Evolutionary conservation across 352 stramenopile species (phyloP), one percentile per base, ranked within the genome.

Genomic region (Phytophthora capsici): DNA sequence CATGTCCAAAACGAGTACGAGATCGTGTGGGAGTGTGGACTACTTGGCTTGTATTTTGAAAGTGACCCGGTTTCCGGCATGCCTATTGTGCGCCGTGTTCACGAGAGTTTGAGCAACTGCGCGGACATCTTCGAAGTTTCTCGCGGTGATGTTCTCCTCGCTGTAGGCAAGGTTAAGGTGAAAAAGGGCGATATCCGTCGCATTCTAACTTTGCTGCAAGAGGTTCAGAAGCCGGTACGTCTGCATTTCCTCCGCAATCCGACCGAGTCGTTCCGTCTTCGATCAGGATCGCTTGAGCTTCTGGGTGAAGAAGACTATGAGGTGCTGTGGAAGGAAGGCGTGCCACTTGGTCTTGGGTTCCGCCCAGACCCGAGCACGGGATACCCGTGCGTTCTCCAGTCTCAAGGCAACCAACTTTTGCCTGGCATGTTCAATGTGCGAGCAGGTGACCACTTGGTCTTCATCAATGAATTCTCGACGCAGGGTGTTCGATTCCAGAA

Each of bases 391-490:
- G 84, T 93, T 10, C 79, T 93, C 47, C 84, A 92, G 57, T 74
- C 85, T 6, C 88, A 93, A 71, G 84, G 84, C 8, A 95, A 95
- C 57, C 83, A 84, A 44, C 66, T 78, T 5, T 78, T 93, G 7
- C 86, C 86, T 4, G 86, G 84, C 23, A 94, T 94, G 86, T 94
- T 93, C 66, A 94, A 94, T 47, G 86, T 94, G n/a, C 80, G 86
- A 22, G 78, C 77, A 14, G 86, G 86, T 3, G 86, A 94, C 19
- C 88, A 89, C 45, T 57, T 94, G 28, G 88, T 89, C 19, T 93
- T 94, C 56, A 94, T 94, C 69, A 94, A 94, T 48, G 86, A 94
- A 63, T 93, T 94, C 55, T 90, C 84, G 20, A 94, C 86, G 1
- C 82, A 86, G 37, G 82, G 83, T 20, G 83, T 94, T 40, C 82